Base-by-base conservation (phyloP, 371 early-diverging fungal genomes). In the Catenaria anguillulae region DNA sequence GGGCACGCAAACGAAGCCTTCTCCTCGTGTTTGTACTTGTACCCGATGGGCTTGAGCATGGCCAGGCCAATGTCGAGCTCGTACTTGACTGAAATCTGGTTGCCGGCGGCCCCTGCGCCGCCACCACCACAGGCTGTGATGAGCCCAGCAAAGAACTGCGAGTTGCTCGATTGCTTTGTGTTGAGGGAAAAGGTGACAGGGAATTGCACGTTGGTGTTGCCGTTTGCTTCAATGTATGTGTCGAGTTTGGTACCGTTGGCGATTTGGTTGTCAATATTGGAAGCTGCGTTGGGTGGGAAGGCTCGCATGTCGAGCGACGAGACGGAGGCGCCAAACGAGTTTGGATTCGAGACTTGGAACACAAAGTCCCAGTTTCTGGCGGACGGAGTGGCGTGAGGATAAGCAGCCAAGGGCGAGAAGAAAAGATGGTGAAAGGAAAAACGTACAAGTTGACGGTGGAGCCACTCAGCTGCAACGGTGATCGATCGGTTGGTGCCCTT, bases 281-380 rank as follows among this genome's bases (percentile, higher is more conserved):
- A 24, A 26, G 24, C 12, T 0, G 52, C 26, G 29, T 10, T 13
- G 29, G 29, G 13, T 31, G 52, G 52, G 52, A 15, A 50, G 0
- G 29, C 52, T 13, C 8, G 15, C 52, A 50, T 50, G 29, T 50
- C 52, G 52, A 50, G 52, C 52, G 26, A 29, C 52, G 52, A 8
- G 29, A 50, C 13, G 15, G 29, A 26, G 52, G 19, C 31, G 21
- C 52, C 52, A 23, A 50, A 13, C 6, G 19, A 26, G 52, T 50
- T 50, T 8, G 52, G 52, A 31, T 50, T 50, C 15, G 24, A 12
- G 33, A 50, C 52, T 8, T 26, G 8, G 29, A 29, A 50, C 15
- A 50, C 26, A 50, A 50, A 50, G 52, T 50, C 52, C 52, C 52
- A 50, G 52, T 50, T 50, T 26, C 24, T 50, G 52, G 40, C 17